Base-by-base conservation (phyloP, 148 eudicot genomes). In the Camellia granthamiana region DNA sequence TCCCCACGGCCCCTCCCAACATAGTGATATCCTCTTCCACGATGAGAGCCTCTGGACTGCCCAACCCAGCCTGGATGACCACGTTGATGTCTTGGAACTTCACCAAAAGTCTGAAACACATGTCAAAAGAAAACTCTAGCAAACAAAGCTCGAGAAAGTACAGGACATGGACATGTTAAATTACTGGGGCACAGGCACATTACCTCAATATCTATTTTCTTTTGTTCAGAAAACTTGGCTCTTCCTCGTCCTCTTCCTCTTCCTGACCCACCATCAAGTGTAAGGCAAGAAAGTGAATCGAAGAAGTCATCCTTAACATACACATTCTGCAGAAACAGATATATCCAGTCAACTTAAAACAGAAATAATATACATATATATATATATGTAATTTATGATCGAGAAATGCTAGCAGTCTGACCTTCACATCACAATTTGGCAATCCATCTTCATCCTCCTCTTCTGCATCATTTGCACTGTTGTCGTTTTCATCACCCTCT, bases 241-340 rank as follows among this genome's bases (percentile, higher is more conserved):
- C 89, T 86, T 79, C 87, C 91, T 30, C 30, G 0, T 30, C 30
- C 30, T 30, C 30, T 30, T 30, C 30, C 30, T 85, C 69, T 85
- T 23, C 88, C 85, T 16, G 85, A 75, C 61, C 77, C 83, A 67
- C 69, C 81, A 55, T 82, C 88, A 64, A 78, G 83, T 18, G 87
- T 75, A 83, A 84, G 80, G 89, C 90, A 84, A 78, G 97, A 90
- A 58, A 92, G 75, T 0, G 86, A 77, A 85, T 92, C 97, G 75
- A 90, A 92, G 75, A 92, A 92, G 78, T 90, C 91, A 61, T 92
- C 97, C 85, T 90, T 92, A 41, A 83, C 85, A 70, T 90, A 92
- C 78, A 89, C 86, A 69, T 91, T 88, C 97, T 90, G 87, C 70
- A 54, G 15, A 78, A 72, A 63, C 14, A 74, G 46, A n/a, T 30